Evolutionary conservation across 495 filamentous ascomycete genomes (phyloP).

Genomic region (Umbilicaria muhlenbergii): DNA sequence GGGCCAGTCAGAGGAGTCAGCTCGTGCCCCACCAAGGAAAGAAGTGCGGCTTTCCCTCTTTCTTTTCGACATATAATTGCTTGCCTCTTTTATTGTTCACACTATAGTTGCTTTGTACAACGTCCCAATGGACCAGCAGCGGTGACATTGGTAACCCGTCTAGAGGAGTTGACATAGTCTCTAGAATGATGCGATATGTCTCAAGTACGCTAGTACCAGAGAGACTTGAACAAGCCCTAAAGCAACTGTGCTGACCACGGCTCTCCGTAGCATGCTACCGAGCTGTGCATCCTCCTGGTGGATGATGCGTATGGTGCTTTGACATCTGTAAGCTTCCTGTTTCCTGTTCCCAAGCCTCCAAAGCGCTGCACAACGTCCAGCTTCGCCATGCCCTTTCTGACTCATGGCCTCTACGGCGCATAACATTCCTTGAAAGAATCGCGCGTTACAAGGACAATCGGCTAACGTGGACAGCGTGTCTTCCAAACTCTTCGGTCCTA

Average conservation of each 20-base stretch:
- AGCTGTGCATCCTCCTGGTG: conserved; percentile 82
- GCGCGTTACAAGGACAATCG: background rate
- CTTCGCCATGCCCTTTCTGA: no score
- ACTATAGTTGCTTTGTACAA: background rate
- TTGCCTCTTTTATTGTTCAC: no score
- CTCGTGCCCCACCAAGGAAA: conserved; percentile 2
- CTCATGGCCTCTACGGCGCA: no score
- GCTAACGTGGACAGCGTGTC: conserved; percentile 39
- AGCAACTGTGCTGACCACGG: background rate
- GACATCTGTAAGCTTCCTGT: conserved; percentile 52
- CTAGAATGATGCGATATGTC: conserved; percentile 45
- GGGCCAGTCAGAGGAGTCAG: background rate
- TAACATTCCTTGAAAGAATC: background rate
- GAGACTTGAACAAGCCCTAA: conserved; percentile 1
- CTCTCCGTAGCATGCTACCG: conserved; percentile 37
- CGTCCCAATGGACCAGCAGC: conserved; percentile 22
- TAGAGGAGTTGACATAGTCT: conserved; percentile 58
- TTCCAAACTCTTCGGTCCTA: conserved; percentile 61
- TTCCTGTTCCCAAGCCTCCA: no score
- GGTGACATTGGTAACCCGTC: conserved; percentile 54
- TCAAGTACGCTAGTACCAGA: conserved; percentile 29
- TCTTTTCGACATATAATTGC: no score
- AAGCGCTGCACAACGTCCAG: no score
- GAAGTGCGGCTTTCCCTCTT: no score
- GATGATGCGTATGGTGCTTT: conserved; percentile 80